A percentile compares a stretch with the other conserved stretches of the same genome.
phyloP scores from a whole-genome alignment of 164 flowering plant genomes.

The Akebia trifoliata region DNA sequence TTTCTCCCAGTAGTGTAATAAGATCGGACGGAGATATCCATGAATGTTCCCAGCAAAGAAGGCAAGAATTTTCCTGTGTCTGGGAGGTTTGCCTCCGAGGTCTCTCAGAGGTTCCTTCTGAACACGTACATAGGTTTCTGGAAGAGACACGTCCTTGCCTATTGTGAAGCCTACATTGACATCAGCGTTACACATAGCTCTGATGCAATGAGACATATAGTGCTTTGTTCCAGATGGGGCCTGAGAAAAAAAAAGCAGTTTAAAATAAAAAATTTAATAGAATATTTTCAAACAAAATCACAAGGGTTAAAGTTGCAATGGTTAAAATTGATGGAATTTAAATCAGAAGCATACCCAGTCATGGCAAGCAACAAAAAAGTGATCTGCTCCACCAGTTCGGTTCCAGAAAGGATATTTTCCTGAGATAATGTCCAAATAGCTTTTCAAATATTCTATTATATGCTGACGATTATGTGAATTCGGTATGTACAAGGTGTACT shows the following conservation, averaged over 20 bases:
- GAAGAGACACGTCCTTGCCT: constrained; percentile 35
- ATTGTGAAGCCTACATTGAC: constrained; percentile 28
- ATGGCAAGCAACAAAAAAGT: constrained; percentile 41
- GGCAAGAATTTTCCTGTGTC: constrained; percentile 26
- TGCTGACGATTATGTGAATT: constrained; percentile 9
- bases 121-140: constrained; percentile 27
- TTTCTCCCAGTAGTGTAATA: constrained; percentile 33
- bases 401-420: constrained; percentile 34
- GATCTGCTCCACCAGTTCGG: constrained; percentile 33
- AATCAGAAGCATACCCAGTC: constrained; percentile 32
- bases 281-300: not conserved
- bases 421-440: constrained; percentile 11
- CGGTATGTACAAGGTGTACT: constrained; percentile 6
- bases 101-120: constrained; percentile 18
- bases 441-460: constrained; percentile 14
- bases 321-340: constrained; percentile 12
- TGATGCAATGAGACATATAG: constrained; percentile 20
- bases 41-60: constrained; percentile 42
- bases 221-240: constrained; percentile 29
- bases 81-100: constrained; percentile 30
- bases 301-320: too few relatives aligned
- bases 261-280: not conserved
- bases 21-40: constrained; percentile 29
- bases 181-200: constrained; percentile 42
- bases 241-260: constrained; percentile 10